These are phyloP conservation scores for Trametes punicea DNA, from an alignment of 768 basidiomycete species.

Conservation along the genomic window DNA sequence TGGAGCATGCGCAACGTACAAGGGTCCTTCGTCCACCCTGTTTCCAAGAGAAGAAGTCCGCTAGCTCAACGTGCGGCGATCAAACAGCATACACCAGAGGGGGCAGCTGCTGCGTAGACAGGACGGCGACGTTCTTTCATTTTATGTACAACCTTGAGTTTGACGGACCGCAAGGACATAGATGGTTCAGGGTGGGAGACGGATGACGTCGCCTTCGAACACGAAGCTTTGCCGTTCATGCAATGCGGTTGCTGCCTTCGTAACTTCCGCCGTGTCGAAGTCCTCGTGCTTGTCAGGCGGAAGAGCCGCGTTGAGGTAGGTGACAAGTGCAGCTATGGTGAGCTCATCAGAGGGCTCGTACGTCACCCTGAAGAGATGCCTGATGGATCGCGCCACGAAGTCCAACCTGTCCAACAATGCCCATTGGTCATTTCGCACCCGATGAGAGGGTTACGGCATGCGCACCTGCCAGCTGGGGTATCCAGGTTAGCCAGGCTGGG, in stretches of 20 bases:
- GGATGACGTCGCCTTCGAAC: constrained; percentile 34
- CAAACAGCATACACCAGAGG: neutral
- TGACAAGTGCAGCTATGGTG: constrained; percentile 62
- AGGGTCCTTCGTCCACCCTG: constrained; percentile 8
- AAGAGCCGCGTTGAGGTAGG: constrained; percentile 74
- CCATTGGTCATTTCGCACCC: constrained; percentile 12
- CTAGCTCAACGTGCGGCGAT: neutral
- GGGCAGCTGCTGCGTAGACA: no score
- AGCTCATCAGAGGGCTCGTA: constrained; percentile 66
- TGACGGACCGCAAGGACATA: neutral
- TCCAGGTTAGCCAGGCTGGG: constrained; percentile 54
- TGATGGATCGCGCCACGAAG: constrained; percentile 60
- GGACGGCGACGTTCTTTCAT: no score
- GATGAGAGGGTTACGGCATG: constrained; percentile 16
- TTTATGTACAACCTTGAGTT: neutral
- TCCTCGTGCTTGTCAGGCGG: constrained; percentile 79
- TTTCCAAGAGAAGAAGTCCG: constrained; percentile 10
- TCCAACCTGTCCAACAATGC: constrained; percentile 38
- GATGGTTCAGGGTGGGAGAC: constrained; percentile 8
- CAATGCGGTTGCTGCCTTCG: constrained; percentile 30
- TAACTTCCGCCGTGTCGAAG: constrained; percentile 73
- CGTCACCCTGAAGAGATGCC: constrained; percentile 64
- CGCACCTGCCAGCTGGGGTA: constrained; percentile 58
- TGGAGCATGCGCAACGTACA: constrained; percentile 8
- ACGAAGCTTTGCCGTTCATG: constrained; percentile 29